Conservation (phyloP, 2,329 filamentous ascomycete genomes). For the Fusarium sarcochroum region DNA sequence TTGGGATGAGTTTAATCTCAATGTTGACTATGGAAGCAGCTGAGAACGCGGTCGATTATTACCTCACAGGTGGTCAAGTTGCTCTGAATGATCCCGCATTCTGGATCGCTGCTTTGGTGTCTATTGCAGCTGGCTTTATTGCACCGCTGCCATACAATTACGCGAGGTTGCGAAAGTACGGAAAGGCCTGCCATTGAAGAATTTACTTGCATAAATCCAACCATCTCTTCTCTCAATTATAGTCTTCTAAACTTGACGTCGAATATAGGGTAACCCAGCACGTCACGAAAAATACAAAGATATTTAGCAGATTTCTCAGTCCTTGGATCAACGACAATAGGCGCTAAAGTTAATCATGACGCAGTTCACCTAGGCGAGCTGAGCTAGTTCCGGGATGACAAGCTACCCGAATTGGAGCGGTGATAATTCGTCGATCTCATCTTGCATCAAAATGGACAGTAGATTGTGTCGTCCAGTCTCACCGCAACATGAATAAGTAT, state of each 20-base stretch:
- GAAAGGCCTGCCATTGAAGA: conserved; percentile 62
- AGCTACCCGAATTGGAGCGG: too few relatives aligned
- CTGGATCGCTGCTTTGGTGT: conserved; percentile 64
- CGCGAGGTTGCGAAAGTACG: conserved; percentile 61
- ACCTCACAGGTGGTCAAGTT: conserved; percentile 66
- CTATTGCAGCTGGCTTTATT: conserved; percentile 61
- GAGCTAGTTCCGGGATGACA: too few relatives aligned
- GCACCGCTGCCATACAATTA: conserved; percentile 69
- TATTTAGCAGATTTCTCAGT: too few relatives aligned
- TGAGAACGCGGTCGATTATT: conserved; percentile 69
- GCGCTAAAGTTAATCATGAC: too few relatives aligned
- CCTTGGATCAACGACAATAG: too few relatives aligned
- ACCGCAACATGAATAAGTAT: too few relatives aligned
- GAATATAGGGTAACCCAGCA: background rate
- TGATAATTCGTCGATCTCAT: too few relatives aligned
- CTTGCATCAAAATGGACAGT: too few relatives aligned
- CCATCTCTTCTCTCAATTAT: background rate
- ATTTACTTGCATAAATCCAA: background rate
- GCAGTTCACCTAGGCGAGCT: too few relatives aligned
- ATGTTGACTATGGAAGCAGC: conserved; percentile 71
- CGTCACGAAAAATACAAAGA: background rate
- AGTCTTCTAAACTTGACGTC: too few relatives aligned
- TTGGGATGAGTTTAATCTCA: conserved; percentile 71
- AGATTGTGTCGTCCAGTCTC: too few relatives aligned
- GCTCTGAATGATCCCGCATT: conserved; percentile 62